Base-by-base conservation (phyloP, 1,284 basidiomycete species). In the Ceratobasidium sp. region DNA sequence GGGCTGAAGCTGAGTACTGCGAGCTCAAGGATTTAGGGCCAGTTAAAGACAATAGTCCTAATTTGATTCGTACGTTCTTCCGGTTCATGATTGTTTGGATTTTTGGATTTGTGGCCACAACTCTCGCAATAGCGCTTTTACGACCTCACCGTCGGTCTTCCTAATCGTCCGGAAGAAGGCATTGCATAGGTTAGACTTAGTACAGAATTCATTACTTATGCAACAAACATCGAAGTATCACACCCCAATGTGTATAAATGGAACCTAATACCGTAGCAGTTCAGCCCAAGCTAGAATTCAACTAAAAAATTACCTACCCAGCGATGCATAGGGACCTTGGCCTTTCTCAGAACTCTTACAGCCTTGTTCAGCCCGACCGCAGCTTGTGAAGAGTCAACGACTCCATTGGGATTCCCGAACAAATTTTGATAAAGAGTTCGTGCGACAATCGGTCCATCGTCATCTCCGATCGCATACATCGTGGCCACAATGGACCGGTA, bases 381-480 rank as follows among this genome's bases (percentile, higher is more conserved):
- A 40, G 68, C 68, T 13, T 70, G 33, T 38, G 68, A 70, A 3
- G 68, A 70, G 33, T 70, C 52, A 13, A 56, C 68, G 2, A 1
- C 10, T 23, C 38, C 48, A 44, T 17, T 42, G 4, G n/a, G 15
- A 57, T 70, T 40, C 20, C 54, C 42, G 42, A 57, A 70, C 56
- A 70, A 17, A n/a, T 78, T 23, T 46, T 71, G 40, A 40, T 78
- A 78, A 23, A 78, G 3, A 12, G 7, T 28, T 2, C 56, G 56
- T 7, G 77, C 57, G 10, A 69, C 66, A 28, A 64, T 28, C 12
- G 77, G 77, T n/a, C 77, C 68, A 2, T 78, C 77, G 28, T 28
- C 50, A 33, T 78, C 76, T 12, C 42, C 66, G n/a, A 77, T 62
- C 13, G 76, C 66, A 50, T 69, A 77, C 76, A 77, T 77, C 23